Evolutionary conservation across 352 stramenopile species (phyloP).

Genomic region (Globisporangium acanthophoron): DNA sequence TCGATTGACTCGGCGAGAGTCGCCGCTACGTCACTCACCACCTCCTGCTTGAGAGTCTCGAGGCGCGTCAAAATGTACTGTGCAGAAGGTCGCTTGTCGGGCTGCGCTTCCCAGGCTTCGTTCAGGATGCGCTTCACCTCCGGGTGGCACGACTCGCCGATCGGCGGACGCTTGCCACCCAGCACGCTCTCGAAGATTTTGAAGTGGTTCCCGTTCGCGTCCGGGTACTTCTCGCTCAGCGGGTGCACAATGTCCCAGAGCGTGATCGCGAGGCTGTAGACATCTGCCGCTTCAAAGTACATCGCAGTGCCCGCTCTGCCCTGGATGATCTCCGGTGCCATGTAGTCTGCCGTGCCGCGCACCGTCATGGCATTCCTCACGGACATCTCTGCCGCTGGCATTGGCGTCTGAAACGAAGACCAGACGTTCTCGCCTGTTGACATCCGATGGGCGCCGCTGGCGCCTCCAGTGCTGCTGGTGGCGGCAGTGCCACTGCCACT

Average conservation of each 20-base stretch:
- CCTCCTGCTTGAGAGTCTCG: slow-evolving; percentile 41
- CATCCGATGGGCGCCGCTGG: slow-evolving; percentile 2
- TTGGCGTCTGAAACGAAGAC: slow-evolving; percentile 4
- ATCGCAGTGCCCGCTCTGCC: slow-evolving; percentile 58
- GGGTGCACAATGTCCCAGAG: slow-evolving; percentile 71
- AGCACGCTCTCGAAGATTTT: too few relatives aligned
- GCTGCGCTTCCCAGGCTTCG: slow-evolving; percentile 43
- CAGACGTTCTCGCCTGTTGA: slow-evolving; percentile 3
- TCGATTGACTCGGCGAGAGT: slow-evolving; percentile 28
- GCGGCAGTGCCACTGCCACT: too few relatives aligned
- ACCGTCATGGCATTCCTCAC: slow-evolving; percentile 47
- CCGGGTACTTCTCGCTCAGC: slow-evolving; percentile 58
- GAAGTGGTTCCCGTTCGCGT: too few relatives aligned
- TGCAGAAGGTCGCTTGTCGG: slow-evolving; percentile 43
- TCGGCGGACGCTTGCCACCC: too few relatives aligned
- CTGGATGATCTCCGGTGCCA: slow-evolving; percentile 76
- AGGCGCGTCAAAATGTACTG: slow-evolving; percentile 39
- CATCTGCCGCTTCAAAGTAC: slow-evolving; percentile 66
- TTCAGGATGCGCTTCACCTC: slow-evolving; percentile 44
- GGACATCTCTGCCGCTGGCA: neutral
- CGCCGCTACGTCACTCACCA: slow-evolving; percentile 31
- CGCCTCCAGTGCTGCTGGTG: slow-evolving; percentile 6
- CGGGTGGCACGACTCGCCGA: slow-evolving; percentile 27
- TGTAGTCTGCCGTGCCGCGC: slow-evolving; percentile 74
- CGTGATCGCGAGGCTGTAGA: slow-evolving; percentile 72